These are phyloP conservation scores for Pythium sukuiense DNA, from an alignment of 352 stramenopile species.

Conservation along the genomic window DNA sequence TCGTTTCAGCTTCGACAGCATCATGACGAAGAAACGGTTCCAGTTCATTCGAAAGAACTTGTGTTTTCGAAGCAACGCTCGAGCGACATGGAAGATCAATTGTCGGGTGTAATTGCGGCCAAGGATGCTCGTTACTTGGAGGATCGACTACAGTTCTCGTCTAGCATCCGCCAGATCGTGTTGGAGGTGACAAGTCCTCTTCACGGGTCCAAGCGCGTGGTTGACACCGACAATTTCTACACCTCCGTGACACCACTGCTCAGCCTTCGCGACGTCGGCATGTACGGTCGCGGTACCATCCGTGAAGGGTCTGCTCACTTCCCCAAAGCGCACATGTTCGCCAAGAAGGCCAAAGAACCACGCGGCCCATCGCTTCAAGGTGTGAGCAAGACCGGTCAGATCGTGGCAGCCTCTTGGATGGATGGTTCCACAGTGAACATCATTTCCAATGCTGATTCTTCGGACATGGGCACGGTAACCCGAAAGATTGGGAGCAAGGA, in stretches of 20 bases:
- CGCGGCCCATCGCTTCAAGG: no score
- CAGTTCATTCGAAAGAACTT: no score
- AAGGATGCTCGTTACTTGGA: no score
- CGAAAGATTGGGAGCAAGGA: conserved; percentile 21
- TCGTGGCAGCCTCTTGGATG: conserved; percentile 33
- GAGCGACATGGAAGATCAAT: no score
- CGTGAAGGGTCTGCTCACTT: conserved; percentile 23
- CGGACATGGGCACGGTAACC: conserved; percentile 12
- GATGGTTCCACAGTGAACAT: conserved; percentile 31
- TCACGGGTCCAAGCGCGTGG: no score
- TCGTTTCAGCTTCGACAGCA: no score
- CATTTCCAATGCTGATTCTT: conserved; percentile 27
- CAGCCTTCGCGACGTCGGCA: conserved; percentile 19
- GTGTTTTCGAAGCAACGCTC: no score
- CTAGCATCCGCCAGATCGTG: no score
- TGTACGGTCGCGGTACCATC: conserved; percentile 33
- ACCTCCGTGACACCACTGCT: conserved; percentile 25
- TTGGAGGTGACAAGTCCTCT: conserved; percentile 1
- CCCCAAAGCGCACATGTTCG: conserved; percentile 19
- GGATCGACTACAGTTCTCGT: no score
- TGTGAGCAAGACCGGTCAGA: conserved; percentile 7
- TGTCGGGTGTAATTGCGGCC: no score
- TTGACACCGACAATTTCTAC: conserved; percentile 42
- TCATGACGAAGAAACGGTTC: no score
- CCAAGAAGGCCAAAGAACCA: conserved; percentile 3